Evolutionary conservation across 2,329 filamentous ascomycete genomes (phyloP).

Genomic region (Neonectria ditissima): DNA sequence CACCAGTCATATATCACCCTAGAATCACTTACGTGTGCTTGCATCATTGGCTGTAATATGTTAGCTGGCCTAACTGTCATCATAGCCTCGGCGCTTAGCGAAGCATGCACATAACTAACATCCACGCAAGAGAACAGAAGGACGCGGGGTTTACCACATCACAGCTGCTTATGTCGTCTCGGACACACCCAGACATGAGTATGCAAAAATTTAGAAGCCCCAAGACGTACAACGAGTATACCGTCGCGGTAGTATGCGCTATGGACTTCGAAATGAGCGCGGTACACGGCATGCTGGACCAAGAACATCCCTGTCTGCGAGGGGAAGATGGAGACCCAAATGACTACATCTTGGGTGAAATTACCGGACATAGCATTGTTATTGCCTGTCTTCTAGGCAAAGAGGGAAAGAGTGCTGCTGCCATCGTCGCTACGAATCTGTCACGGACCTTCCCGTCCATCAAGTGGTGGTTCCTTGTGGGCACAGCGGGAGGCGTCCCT

Average conservation of each 20-base stretch:
- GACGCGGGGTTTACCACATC: no score
- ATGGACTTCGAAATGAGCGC: slow-evolving; percentile 45
- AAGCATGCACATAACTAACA: no score
- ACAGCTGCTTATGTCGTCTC: no score
- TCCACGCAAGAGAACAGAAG: no score
- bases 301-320: slow-evolving; percentile 38
- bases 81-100: no score
- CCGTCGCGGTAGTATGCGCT: slow-evolving; percentile 42
- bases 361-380: slow-evolving; percentile 43
- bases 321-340: slow-evolving; percentile 37
- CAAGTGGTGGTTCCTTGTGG: slow-evolving; percentile 42
- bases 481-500: slow-evolving; percentile 41
- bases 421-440: slow-evolving; percentile 41
- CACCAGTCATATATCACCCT: no score
- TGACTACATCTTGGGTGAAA: slow-evolving; percentile 42
- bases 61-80: no score
- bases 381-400: slow-evolving; percentile 44
- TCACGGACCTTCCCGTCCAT: slow-evolving; percentile 41
- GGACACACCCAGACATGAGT: no score
- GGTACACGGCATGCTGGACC: slow-evolving; percentile 45
- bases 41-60: no score
- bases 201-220: no score
- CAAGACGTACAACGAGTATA: slow-evolving; percentile 32
- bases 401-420: slow-evolving; percentile 43
- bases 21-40: no score